phyloP scores from a whole-genome alignment of 139 green algal genomes.

The Picochlorum sp. region DNA sequence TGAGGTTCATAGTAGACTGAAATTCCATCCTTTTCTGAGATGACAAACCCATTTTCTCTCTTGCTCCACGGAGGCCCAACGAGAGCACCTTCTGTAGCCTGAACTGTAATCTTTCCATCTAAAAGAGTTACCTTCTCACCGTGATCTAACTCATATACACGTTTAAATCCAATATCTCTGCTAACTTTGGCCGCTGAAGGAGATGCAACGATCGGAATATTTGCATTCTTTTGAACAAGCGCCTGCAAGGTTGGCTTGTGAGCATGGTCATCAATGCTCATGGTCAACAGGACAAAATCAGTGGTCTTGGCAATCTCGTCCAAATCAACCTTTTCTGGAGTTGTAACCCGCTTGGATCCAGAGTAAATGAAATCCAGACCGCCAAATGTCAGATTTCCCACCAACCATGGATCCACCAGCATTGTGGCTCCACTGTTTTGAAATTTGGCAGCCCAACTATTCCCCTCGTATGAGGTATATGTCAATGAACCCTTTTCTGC shows the following conservation, averaged over 20 bases:
- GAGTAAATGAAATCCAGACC: conserved; percentile 55
- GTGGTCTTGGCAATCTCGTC: conserved; percentile 35
- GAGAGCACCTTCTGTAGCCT: conserved; percentile 56
- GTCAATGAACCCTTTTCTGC: conserved; percentile 16
- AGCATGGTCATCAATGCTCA: conserved; percentile 68
- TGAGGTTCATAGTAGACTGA: conserved; percentile 69
- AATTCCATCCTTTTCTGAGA: conserved; percentile 37
- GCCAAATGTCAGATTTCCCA: conserved; percentile 63
- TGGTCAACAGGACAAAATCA: conserved; percentile 64
- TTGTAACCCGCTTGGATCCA: conserved; percentile 46
- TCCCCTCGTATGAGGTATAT: conserved; percentile 65
- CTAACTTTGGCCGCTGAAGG: conserved; percentile 46
- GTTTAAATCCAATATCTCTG: conserved; percentile 50
- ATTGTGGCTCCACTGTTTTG: conserved; percentile 46
- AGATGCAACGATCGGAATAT: conserved; percentile 52
- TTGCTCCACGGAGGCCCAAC: conserved; percentile 74
- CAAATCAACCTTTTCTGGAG: conserved; percentile 34
- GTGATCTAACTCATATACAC: conserved; percentile 47
- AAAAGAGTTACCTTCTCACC: conserved; percentile 37
- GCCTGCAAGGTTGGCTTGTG: conserved; percentile 61
- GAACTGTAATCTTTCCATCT: conserved; percentile 44
- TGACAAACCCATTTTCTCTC: conserved; percentile 58
- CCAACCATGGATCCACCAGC: conserved; percentile 79
- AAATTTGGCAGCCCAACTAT: conserved; percentile 56
- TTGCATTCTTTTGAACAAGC: conserved; percentile 36